A percentile compares a stretch with the other conserved stretches of the same genome.
phyloP scores from a whole-genome alignment of 1,284 basidiomycete genomes.

The Pascua guehoae region DNA sequence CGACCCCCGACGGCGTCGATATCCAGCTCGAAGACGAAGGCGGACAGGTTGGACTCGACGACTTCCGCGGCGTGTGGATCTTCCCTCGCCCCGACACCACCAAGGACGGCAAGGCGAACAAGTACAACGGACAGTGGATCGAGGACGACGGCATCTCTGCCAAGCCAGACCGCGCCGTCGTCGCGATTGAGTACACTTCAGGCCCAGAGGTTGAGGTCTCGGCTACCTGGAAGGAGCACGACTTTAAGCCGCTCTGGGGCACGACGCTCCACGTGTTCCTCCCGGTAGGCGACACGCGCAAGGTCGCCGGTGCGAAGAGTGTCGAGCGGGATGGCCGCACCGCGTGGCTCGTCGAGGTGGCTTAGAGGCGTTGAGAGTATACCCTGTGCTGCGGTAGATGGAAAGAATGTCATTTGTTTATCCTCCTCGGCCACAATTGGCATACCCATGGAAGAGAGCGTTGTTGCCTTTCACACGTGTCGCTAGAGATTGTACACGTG shows the following conservation, averaged over 20 bases:
- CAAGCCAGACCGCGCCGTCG: slow-evolving; percentile 33
- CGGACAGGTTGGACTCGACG: slow-evolving; percentile 47
- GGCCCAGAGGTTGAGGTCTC: slow-evolving; percentile 34
- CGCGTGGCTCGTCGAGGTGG: too few species aligned
- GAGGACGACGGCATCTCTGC: slow-evolving; percentile 51
- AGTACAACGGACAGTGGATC: slow-evolving; percentile 40
- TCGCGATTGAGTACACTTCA: slow-evolving; percentile 38
- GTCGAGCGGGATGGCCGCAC: not conserved
- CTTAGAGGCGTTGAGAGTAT: too few species aligned
- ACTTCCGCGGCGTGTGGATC: slow-evolving; percentile 49
- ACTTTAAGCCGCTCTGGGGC: slow-evolving; percentile 49
- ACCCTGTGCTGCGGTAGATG: too few species aligned
- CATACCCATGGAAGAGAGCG: too few species aligned
- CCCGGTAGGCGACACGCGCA: slow-evolving; percentile 38
- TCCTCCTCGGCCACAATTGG: too few species aligned
- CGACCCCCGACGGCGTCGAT: slow-evolving; percentile 47
- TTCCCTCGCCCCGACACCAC: slow-evolving; percentile 36
- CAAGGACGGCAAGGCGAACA: slow-evolving; percentile 3
- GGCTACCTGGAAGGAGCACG: slow-evolving; percentile 33
- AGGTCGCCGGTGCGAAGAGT: slow-evolving; percentile 26
- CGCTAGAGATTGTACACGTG: too few species aligned
- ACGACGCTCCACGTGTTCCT: slow-evolving; percentile 42
- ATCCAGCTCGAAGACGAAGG: slow-evolving; percentile 44
- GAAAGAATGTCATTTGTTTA: too few species aligned
- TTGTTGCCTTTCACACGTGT: too few species aligned